A percentile compares a stretch with the other conserved stretches of the same genome.
These are phyloP conservation scores for Salix dunnii DNA, from an alignment of 345 rosid genomes.

Conservation along the genomic window DNA sequence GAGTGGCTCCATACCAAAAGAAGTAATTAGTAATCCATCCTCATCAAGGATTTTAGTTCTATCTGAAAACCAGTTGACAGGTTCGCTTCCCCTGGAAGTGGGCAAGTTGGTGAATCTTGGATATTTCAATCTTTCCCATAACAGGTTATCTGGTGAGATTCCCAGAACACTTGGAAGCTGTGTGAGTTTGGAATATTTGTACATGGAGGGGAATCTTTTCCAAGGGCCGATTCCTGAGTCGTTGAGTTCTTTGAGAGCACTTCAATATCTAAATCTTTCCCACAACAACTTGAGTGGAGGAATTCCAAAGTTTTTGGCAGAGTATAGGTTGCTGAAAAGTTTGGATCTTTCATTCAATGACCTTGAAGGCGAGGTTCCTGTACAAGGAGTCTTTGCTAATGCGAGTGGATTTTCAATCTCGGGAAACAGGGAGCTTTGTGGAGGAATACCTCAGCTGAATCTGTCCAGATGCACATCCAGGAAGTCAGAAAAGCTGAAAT, in stretches of 20 bases:
- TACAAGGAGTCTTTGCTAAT: constrained; percentile 4
- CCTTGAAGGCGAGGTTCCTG: constrained; percentile 10
- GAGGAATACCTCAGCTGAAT: constrained; percentile 3
- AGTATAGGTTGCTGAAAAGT: neutral
- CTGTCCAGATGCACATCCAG: constrained; percentile 1
- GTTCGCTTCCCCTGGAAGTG: neutral
- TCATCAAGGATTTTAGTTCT: neutral
- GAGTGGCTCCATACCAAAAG: neutral
- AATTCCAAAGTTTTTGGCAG: neutral
- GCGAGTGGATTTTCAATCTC: neutral
- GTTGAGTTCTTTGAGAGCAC: neutral
- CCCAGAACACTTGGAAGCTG: constrained; percentile 3
- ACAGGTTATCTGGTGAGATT: constrained; percentile 11
- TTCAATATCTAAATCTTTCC: constrained; percentile 7
- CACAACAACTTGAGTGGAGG: constrained; percentile 12
- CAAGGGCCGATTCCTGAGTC: constrained; percentile 13
- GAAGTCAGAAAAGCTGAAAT: neutral
- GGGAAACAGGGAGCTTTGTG: constrained; percentile 11
- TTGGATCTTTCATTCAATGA: constrained; percentile 9
- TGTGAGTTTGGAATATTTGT: neutral
- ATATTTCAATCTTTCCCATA: neutral
- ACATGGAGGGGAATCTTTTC: neutral
- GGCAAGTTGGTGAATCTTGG: neutral
- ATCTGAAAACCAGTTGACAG: neutral
- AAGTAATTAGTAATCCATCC: neutral